These are phyloP conservation scores for Beauveria sp. DNA, from an alignment of 2,329 filamentous ascomycete genomes.

Conservation along the genomic window DNA sequence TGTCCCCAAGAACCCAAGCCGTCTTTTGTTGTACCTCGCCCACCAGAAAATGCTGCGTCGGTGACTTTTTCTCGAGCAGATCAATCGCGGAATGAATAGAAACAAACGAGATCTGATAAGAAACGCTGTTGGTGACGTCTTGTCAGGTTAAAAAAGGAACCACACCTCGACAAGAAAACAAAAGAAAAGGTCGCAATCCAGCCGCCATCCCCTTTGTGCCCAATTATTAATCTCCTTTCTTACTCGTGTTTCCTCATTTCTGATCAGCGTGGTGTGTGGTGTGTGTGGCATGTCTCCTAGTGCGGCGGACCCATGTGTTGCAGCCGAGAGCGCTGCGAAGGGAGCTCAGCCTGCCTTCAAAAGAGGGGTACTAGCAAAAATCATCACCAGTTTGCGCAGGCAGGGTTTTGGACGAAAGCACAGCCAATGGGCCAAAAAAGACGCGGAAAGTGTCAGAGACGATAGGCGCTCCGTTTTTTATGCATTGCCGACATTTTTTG, in stretches of 20 bases:
- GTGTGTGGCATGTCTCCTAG: constrained; percentile 4
- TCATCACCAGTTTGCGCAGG: constrained; percentile 6
- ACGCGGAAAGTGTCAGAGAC: constrained; percentile 16
- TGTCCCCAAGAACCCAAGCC: neutral
- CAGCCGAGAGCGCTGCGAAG: neutral
- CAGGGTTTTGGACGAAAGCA: constrained; percentile 15
- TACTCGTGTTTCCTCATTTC: constrained; percentile 10
- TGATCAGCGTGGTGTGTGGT: constrained; percentile 6
- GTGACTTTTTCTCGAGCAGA: neutral
- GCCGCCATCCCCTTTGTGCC: neutral
- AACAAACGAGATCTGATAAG: constrained; percentile 5
- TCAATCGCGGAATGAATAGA: neutral
- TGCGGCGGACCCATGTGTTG: neutral
- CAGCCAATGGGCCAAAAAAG: constrained; percentile 14
- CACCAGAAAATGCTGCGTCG: neutral
- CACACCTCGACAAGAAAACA: too few relatives aligned
- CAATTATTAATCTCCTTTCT: constrained; percentile 4
- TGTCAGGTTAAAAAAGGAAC: neutral
- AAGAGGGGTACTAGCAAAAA: constrained; percentile 3
- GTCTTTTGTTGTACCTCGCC: neutral
- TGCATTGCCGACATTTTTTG: constrained; percentile 11
- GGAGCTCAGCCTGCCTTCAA: neutral
- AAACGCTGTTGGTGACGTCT: neutral
- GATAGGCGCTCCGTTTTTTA: neutral
- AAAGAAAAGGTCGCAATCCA: neutral